These are phyloP conservation scores for Hyaloscypha finlandica DNA, from an alignment of 495 filamentous ascomycete genomes.

Conservation along the genomic window DNA sequence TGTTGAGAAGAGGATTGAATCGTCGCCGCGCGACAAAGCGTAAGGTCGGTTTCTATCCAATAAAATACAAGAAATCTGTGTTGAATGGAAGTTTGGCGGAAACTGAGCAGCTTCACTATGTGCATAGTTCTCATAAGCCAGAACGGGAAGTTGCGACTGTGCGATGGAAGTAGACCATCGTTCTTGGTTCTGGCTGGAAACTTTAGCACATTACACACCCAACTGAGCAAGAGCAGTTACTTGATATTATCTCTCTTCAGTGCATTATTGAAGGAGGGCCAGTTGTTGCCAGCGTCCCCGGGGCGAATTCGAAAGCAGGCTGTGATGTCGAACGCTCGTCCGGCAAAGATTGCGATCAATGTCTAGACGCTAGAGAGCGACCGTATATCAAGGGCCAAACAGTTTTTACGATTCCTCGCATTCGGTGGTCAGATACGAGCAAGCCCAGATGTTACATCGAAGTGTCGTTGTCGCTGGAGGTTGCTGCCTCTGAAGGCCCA, in stretches of 20 bases:
- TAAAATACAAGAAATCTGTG: background rate
- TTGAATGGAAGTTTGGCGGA: background rate
- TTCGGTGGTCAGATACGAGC: background rate
- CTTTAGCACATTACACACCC: background rate
- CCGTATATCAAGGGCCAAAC: background rate
- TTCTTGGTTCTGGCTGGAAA: background rate
- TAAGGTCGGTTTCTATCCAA: background rate
- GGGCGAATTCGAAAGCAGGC: background rate
- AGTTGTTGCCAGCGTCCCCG: background rate
- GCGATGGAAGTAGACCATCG: background rate
- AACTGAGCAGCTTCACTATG: background rate
- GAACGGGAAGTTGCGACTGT: background rate
- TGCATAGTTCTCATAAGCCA: background rate
- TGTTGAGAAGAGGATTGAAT: background rate
- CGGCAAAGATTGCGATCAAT: background rate
- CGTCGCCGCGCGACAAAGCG: background rate
- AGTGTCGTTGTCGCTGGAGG: background rate
- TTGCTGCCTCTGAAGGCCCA: background rate
- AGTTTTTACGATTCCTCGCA: background rate
- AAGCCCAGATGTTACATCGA: background rate
- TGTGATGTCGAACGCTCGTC: background rate
- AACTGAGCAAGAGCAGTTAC: background rate
- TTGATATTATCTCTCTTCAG: background rate
- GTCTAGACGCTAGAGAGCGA: background rate
- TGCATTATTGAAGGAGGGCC: background rate